Evolutionary conservation across 2,329 filamentous ascomycete genomes (phyloP), one percentile per base, ranked within the genome.

Genomic region (Aureobasidium subglaciale): DNA sequence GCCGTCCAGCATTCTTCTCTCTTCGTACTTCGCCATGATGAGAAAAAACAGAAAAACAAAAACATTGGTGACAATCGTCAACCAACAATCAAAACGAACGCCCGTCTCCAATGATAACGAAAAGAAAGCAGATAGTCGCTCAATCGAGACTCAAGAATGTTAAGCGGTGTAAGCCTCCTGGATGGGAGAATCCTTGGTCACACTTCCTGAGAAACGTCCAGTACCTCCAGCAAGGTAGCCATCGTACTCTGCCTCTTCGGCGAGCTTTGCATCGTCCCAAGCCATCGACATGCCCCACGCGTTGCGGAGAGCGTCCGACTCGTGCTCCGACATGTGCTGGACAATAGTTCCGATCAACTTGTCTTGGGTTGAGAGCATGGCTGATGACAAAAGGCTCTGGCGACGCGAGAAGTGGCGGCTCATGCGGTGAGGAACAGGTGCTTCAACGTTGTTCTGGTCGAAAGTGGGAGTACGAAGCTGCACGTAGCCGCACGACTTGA

Each of bases 401-500:
- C 71, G 69, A 30, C 63, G 64, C 10, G 53, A 60, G 57, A 72
- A 70, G 58, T 63, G 67, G 6, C 49, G 22, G 13, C 58, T 61
- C 4, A 52, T 57, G 24, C 18, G 61, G 56, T 58, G 10, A 18
- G 55, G 52, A 27, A 59, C 56, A 15, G 46, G 54, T n/a, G 60
- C 53, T 8, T 71, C 68, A 18, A 74, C 58, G 15, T 57, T 61
- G 8, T 56, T 41, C 59, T 75, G 70, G 37, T 73, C 69, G 38
- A 71, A 66, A 0, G 56, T 59, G 37, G 55, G 62, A 53, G 53
- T 60, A 58, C 46, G 50, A 1, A 85, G 64, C 5, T 69, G 66
- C 30, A 77, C 79, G 62, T 86, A 86, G 49, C 83, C 83, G 63
- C 83, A 86, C 0, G 81, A 85, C 29, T 76, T 77, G 67, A 86